Percentiles rank a stretch among this genome's conserved stretches.
These are phyloP conservation scores for Bryoerythrophyllum caledonicum DNA, from an alignment of 225 moss, liverwort and hornwort genomes.

Conservation along the genomic window DNA sequence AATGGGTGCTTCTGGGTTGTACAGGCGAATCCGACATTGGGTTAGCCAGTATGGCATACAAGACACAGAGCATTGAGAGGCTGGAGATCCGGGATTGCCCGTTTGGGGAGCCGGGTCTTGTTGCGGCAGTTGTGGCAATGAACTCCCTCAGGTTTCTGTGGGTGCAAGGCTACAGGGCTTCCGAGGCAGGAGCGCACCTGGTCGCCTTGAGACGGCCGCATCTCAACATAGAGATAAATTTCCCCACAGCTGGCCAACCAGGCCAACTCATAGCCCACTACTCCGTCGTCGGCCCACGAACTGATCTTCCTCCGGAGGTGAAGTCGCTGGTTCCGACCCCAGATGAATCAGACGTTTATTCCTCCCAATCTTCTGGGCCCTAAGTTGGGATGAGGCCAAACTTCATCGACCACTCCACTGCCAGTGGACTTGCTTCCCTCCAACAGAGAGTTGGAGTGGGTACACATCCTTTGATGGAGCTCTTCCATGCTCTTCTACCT, in stretches of 20 bases:
- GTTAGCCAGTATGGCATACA: constrained; percentile 43
- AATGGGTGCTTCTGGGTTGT: constrained; percentile 72
- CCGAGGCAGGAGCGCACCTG: constrained; percentile 41
- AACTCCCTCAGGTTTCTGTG: constrained; percentile 58
- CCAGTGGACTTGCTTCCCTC: neutral
- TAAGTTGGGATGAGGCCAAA: neutral
- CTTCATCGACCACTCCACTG: neutral
- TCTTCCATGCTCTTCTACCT: neutral
- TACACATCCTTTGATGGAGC: constrained; percentile 5
- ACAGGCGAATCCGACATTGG: constrained; percentile 65
- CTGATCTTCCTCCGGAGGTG: constrained; percentile 56
- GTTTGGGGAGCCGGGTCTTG: constrained; percentile 56
- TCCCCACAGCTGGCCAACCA: constrained; percentile 24
- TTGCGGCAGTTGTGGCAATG: constrained; percentile 41
- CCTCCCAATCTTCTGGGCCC: neutral
- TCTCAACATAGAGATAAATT: constrained; percentile 50
- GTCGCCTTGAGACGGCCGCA: constrained; percentile 37
- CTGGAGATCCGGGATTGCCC: constrained; percentile 78
- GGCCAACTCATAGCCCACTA: constrained; percentile 53
- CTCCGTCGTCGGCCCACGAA: constrained; percentile 51
- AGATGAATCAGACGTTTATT: constrained; percentile 20
- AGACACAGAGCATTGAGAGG: constrained; percentile 51
- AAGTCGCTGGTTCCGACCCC: constrained; percentile 28
- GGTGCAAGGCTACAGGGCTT: constrained; percentile 55
- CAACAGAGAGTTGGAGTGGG: neutral